Evolutionary conservation across 495 filamentous ascomycete species (phyloP), one percentile per base, ranked within the genome.

Genomic region (Podospora comata): DNA sequence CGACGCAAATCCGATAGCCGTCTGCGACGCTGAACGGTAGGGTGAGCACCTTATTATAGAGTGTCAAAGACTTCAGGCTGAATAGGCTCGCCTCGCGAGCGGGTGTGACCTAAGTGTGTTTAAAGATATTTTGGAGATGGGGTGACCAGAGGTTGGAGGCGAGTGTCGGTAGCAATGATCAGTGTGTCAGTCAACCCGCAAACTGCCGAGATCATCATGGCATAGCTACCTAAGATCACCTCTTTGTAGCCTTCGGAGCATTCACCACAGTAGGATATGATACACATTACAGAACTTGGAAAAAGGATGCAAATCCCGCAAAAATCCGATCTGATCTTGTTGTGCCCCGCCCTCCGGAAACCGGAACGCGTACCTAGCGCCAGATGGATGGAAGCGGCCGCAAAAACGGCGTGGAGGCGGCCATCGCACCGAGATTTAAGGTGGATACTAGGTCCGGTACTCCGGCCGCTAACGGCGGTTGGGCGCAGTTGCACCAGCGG

Each of bases 11-110:
- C 13, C 23, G 48, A 39, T 9, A 67, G 44, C 59, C 44, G 65
- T 62, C 34, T 67, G 65, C 59, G 23, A 67, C 58, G 59, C 48
- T 67, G 65, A 3, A 19, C 19, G 64, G 39, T 48, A 48, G 39
- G 39, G 39, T 16, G 9, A 16, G 39, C 39, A 48, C 15, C 39
- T 48, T 48, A 48, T 13, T 48, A 48, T 48, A 48, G 39, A 48
- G 39, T 48, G 39, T 18, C 15, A 16, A 16, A 16, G 39, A 13
- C 6, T 27, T 67, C 62, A 62, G 65, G 59, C 65, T 67, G 62
- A 67, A 67, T 32, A 13, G 39, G 13, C 39, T 48, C 39, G 39
- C 39, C 39, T 48, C 39, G 39, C 39, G 9, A 48, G 39, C 15
- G 39, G 39, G 39, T 48, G 39, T 48, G 39, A 48, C 39, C 39